A percentile compares a stretch with the other conserved stretches of the same genome.
Evolutionary conservation across 2,329 filamentous ascomycete species (phyloP).

Genomic region (Leptoxyphium fumago): DNA sequence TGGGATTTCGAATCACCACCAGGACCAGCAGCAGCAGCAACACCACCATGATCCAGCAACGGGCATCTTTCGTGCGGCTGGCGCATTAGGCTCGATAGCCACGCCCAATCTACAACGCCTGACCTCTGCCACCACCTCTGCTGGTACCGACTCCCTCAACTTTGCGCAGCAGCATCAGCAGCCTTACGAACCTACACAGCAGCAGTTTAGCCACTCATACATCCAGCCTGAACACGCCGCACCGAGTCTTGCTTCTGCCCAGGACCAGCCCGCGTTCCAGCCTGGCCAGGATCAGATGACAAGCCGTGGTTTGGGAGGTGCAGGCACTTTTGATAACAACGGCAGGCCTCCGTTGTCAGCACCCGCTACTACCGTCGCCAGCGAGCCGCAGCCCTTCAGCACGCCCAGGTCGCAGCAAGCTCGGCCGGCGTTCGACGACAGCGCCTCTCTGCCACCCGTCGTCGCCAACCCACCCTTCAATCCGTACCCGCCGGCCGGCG

Average conservation of each 20-base stretch:
- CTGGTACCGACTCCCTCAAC: conserved; percentile 26
- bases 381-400: neutral
- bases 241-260: neutral
- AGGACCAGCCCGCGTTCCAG: neutral
- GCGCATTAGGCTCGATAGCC: conserved; percentile 33
- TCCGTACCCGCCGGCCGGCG: neutral
- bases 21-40: conserved; percentile 15
- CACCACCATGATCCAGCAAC: conserved; percentile 10
- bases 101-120: conserved; percentile 25
- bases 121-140: conserved; percentile 26
- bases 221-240: neutral
- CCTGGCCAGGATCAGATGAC: neutral
- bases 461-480: neutral
- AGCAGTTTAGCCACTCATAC: conserved; percentile 12
- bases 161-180: conserved; percentile 21
- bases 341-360: conserved; percentile 7
- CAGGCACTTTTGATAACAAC: conserved; percentile 3
- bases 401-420: neutral
- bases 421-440: neutral
- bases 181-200: conserved; percentile 19
- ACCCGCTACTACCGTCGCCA: conserved; percentile 4
- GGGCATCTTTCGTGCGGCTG: conserved; percentile 30
- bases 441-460: neutral
- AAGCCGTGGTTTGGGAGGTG: neutral
- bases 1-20: conserved; percentile 4